Percentiles rank a stretch among this genome's conserved stretches.
Evolutionary conservation across 2,329 filamentous ascomycete species (phyloP).

Genomic region (Dryadomyces quercus-mongolicae): DNA sequence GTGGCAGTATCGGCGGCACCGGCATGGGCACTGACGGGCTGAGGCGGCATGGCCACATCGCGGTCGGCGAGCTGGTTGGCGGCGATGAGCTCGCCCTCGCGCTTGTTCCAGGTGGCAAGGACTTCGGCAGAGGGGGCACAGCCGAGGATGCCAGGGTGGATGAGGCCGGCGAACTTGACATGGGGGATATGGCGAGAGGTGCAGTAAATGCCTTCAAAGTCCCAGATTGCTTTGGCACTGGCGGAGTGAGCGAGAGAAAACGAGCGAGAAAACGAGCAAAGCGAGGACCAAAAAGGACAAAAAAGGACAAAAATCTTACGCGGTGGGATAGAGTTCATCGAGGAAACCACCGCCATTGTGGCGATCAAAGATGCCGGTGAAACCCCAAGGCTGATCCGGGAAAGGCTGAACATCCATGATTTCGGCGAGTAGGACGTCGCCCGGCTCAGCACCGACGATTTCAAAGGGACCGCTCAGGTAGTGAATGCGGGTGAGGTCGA

Average conservation of each 20-base stretch:
- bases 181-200: slow-evolving; percentile 77
- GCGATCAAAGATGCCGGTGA: slow-evolving; percentile 70
- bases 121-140: slow-evolving; percentile 74
- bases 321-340: slow-evolving; percentile 74
- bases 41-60: slow-evolving; percentile 66
- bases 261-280: neutral
- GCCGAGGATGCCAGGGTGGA: slow-evolving; percentile 84
- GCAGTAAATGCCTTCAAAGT: slow-evolving; percentile 53
- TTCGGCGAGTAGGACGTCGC: slow-evolving; percentile 75
- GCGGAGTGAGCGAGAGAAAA: neutral
- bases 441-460: slow-evolving; percentile 70
- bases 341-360: slow-evolving; percentile 81
- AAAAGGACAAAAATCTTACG: too few species aligned
- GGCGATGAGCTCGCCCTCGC: slow-evolving; percentile 69
- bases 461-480: slow-evolving; percentile 87
- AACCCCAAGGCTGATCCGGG: slow-evolving; percentile 78
- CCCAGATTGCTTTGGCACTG: slow-evolving; percentile 45
- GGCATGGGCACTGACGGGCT: slow-evolving; percentile 60
- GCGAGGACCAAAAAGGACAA: neutral
- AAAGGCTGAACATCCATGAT: slow-evolving; percentile 91
- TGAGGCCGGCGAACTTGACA: slow-evolving; percentile 78
- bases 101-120: slow-evolving; percentile 69
- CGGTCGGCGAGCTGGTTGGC: slow-evolving; percentile 49
- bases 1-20: slow-evolving; percentile 48
- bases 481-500: slow-evolving; percentile 75